phyloP scores from a whole-genome alignment of 495 filamentous ascomycete species.

The Penicillium dipodomyicola region DNA sequence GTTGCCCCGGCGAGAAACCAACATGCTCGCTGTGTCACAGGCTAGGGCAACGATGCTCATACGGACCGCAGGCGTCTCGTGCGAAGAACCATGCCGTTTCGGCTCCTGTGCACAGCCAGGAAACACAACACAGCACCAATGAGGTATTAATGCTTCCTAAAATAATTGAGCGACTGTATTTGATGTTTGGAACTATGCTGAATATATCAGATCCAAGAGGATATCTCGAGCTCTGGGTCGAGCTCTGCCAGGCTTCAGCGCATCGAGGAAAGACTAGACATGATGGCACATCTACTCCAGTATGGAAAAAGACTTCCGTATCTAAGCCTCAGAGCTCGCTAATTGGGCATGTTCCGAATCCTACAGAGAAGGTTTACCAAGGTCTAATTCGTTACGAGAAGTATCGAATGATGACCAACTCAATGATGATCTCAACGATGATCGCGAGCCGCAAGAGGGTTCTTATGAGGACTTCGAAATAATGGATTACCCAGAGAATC shows the following conservation, averaged over 20 bases:
- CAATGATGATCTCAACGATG: neutral
- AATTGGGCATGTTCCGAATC: neutral
- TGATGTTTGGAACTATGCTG: neutral
- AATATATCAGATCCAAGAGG: neutral
- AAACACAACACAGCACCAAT: neutral
- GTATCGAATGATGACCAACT: neutral
- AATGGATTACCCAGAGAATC: neutral
- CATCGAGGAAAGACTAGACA: slow-evolving; percentile 27
- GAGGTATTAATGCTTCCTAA: neutral
- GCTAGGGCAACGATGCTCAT: slow-evolving; percentile 35
- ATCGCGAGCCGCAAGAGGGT: neutral
- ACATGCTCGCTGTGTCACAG: slow-evolving; percentile 38
- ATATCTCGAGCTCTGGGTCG: slow-evolving; percentile 1
- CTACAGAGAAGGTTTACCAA: slow-evolving; percentile 12
- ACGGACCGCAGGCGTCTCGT: slow-evolving; percentile 21
- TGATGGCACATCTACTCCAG: slow-evolving; percentile 24
- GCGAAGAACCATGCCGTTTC: neutral
- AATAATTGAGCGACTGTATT: neutral
- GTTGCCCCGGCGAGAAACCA: slow-evolving; percentile 43
- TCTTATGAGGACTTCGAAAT: neutral
- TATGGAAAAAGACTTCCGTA: slow-evolving; percentile 1
- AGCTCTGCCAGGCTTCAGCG: slow-evolving; percentile 18
- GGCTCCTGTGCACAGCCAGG: neutral
- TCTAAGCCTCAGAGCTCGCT: neutral
- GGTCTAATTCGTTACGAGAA: neutral